Conservation (phyloP, 495 filamentous ascomycete genomes). For the Tuber calosporum region DNA sequence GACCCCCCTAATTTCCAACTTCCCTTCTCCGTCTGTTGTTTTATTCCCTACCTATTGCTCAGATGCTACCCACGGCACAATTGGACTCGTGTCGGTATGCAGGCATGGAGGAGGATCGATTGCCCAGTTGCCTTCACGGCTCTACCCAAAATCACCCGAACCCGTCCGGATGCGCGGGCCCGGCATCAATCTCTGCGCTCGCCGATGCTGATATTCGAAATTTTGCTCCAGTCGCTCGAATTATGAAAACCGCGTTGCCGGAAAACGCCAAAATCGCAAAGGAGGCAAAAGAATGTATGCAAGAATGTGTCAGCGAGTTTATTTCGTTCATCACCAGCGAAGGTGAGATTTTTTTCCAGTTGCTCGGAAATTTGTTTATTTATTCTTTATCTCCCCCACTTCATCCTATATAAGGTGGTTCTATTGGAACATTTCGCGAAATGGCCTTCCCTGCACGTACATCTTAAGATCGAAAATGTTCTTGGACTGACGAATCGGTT, state of each 20-base stretch:
- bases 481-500: constrained; percentile 32
- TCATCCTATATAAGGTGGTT: constrained; percentile 27
- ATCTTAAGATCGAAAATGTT: constrained; percentile 22
- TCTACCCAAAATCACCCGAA: constrained; percentile 41
- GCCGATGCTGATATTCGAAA: constrained; percentile 83
- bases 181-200: constrained; percentile 40
- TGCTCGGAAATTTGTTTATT: constrained; percentile 21
- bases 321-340: constrained; percentile 99
- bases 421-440: constrained; percentile 30
- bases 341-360: constrained; percentile 52
- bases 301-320: constrained; percentile 99
- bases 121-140: constrained; percentile 34
- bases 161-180: constrained; percentile 47
- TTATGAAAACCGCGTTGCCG: constrained; percentile 95
- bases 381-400: constrained; percentile 29
- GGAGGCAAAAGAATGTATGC: constrained; percentile 99
- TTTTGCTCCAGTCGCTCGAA: constrained; percentile 90
- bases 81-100: constrained; percentile 43
- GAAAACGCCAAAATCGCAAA: constrained; percentile 99
- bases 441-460: constrained; percentile 27
- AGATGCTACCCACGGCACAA: constrained; percentile 44
- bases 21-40: constrained; percentile 34
- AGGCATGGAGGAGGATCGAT: constrained; percentile 42
- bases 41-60: constrained; percentile 40
- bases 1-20: neutral